phyloP scores from a whole-genome alignment of 2,329 filamentous ascomycete species.

The Neospermospora avenae region DNA sequence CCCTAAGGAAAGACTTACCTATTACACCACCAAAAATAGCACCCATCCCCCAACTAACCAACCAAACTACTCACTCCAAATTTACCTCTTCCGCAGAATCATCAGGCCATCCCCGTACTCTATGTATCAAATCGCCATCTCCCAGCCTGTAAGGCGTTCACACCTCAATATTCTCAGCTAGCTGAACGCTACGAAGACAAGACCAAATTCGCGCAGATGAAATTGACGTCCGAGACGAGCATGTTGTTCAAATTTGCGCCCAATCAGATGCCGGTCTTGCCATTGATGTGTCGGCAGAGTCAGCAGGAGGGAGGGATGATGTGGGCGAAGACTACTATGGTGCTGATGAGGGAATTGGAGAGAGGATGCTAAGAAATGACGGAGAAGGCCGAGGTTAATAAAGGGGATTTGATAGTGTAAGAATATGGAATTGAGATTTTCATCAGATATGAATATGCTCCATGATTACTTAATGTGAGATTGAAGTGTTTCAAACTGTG shows the following conservation, averaged over 20 bases:
- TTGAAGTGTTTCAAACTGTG: no score
- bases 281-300: background rate
- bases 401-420: no score
- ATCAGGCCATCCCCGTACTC: background rate
- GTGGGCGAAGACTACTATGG: slow-evolving; percentile 2
- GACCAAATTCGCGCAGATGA: background rate
- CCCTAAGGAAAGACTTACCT: no score
- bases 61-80: background rate
- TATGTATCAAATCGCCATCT: background rate
- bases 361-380: no score
- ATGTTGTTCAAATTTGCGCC: background rate
- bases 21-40: background rate
- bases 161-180: background rate
- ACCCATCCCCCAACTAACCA: background rate
- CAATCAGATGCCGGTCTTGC: background rate
- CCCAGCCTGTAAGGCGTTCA: background rate
- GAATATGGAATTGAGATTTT: no score
- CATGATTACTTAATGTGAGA: no score
- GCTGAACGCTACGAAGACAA: background rate
- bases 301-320: background rate
- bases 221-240: background rate
- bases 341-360: slow-evolving; percentile 1
- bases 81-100: background rate
- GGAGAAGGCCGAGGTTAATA: no score
- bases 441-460: no score